Evolutionary conservation across 1,284 basidiomycete species (phyloP), one percentile per base, ranked within the genome.

Genomic region (Testicularia cyperi): DNA sequence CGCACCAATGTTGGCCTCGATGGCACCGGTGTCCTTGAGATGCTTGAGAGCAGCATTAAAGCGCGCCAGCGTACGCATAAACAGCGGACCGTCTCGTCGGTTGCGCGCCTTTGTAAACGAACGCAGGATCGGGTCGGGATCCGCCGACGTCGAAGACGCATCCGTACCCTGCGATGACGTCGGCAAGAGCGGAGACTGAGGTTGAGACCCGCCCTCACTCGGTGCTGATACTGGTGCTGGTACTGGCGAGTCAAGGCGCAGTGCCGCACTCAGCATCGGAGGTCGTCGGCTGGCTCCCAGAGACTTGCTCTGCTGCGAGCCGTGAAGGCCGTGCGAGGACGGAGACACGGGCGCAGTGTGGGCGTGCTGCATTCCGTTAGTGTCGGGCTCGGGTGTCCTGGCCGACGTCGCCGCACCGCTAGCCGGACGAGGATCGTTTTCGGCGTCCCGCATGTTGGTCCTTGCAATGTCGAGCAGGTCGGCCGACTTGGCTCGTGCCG

Each of bases 71-170:
- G 80, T 79, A 9, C 70, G 63, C 27, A 81, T 36, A 52, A 83
- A 80, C 0, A 78, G 75, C 0, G 80, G 79, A 1, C 82, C 80
- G 44, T 82, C 78, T 14, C 78, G 68, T 20, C 81, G 74, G 45
- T 81, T 80, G 13, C 80, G 73, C 6, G 81, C 79, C 44, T 80
- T 79, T n/a, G 80, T 78, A 27, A 83, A 67, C 12, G 78, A 72
- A 38, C 80, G 79, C 27, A 79, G 73, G 38, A 82, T 79, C 8
- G 81, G 78, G 38, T 79, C 79, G 7, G 53, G 42, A 18, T 69
- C 62, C 7, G 42, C 20, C 2, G 52, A 21, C 6, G 28, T 31
- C 6, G 57, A 41, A 2, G 57, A 41, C 21, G 29, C 39, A 30
- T 49, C 33, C 12, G 45, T 46, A n/a, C 37, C 22, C 12, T 63